Evolutionary conservation across 345 rosid species (phyloP), one percentile per base, ranked within the genome.

Genomic region (Moricandia arvensis): DNA sequence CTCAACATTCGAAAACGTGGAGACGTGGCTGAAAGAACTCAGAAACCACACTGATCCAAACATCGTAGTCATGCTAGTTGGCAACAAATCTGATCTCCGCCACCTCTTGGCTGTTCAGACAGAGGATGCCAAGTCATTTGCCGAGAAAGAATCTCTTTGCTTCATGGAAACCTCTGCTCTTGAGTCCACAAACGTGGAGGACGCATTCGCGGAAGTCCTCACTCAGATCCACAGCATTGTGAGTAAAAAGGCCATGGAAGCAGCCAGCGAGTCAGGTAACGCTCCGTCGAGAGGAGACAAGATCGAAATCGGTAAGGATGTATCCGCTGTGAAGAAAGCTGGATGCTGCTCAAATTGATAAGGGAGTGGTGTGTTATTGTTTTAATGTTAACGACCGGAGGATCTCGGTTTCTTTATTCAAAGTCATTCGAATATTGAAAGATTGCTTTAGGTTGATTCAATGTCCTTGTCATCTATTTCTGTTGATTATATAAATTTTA

Each of bases 161-260:
- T 85, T 85, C 75, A 85, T 85, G 85, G 88, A 85, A 68, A 85
- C 88, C 1, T 85, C 88, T 1, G 89, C 89, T 35, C 80, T 86
- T 2, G 89, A 84, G 68, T 75, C 89, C 17, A 69, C 80, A 2
- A 86, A 84, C 26, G 89, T 86, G 7, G 89, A 86, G 77, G 76
- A 80, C 4, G 87, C 89, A 7, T 86, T 86, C 18, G 73, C 87
- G 0, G 86, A 86, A 76, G 84, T 84, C 9, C 86, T 84, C 26
- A 84, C 84, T 54, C 86, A 86, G 80, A 86, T 86, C 54, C 80
- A 84, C 63, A 73, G 51, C 18, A 74, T 86, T 35, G 87, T 86
- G 18, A 84, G 89, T 75, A 80, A 79, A 78, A 86, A 80, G 63
- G 89, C 87, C 0, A 80, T 86, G 68, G 87, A 86, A 9, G 71